These are phyloP conservation scores for Hymenoscyphus fraxineus DNA, from an alignment of 2,329 filamentous ascomycete genomes.

Conservation along the genomic window DNA sequence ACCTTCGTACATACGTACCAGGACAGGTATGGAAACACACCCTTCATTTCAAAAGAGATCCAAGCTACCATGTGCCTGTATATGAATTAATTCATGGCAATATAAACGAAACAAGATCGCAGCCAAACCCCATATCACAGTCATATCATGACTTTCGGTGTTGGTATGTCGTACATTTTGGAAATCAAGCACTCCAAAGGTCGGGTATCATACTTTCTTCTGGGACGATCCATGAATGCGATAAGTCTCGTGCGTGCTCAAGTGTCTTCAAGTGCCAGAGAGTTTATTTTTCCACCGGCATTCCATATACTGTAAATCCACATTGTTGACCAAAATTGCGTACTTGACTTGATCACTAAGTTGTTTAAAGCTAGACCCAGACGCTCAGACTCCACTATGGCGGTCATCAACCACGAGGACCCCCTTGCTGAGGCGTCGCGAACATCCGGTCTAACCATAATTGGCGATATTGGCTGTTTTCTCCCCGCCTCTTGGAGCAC, in stretches of 20 bases:
- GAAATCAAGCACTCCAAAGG: neutral
- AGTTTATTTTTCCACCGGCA: neutral
- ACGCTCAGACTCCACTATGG: constrained; percentile 1
- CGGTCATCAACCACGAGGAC: neutral
- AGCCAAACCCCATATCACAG: neutral
- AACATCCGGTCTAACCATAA: neutral
- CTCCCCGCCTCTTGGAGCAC: neutral
- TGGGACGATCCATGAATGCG: neutral
- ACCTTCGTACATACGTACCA: neutral
- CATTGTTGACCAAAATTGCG: neutral
- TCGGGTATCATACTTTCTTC: neutral
- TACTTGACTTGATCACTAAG: constrained; percentile 1
- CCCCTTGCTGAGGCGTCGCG: constrained; percentile 3
- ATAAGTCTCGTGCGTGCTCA: neutral
- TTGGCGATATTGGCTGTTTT: neutral
- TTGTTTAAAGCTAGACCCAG: neutral
- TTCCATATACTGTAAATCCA: neutral
- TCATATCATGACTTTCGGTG: neutral
- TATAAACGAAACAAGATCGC: neutral
- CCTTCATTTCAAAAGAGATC: neutral
- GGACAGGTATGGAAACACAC: neutral
- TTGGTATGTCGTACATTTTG: neutral
- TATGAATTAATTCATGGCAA: neutral
- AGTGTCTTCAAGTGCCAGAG: neutral
- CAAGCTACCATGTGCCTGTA: neutral